These are phyloP conservation scores for Rosa multiflora DNA, from an alignment of 306 rosid species.

Conservation along the genomic window DNA sequence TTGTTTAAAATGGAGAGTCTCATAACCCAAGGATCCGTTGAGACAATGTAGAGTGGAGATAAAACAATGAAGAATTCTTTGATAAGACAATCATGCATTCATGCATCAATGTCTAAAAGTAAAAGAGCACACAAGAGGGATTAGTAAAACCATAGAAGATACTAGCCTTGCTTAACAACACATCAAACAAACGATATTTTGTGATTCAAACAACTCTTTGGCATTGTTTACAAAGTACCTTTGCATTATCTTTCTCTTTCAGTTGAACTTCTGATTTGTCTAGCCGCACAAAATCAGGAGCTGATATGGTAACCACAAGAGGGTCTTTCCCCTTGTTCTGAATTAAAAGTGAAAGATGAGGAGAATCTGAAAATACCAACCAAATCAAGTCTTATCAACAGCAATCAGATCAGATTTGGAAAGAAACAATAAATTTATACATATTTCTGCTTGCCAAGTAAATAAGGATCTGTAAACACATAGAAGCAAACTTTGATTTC, in stretches of 20 bases:
- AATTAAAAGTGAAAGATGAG: slow-evolving; percentile 45
- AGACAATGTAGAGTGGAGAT: background rate
- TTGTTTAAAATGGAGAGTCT: background rate
- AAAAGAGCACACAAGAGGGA: background rate
- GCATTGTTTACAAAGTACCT: slow-evolving; percentile 29
- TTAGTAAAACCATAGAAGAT: background rate
- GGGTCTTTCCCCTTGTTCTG: slow-evolving; percentile 46
- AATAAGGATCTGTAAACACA: slow-evolving; percentile 2
- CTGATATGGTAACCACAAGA: slow-evolving; percentile 35
- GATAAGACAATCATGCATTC: background rate
- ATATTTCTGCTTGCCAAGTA: background rate
- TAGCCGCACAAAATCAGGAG: slow-evolving; percentile 42
- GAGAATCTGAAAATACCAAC: slow-evolving; percentile 39
- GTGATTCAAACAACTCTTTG: background rate
- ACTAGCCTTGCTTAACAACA: background rate
- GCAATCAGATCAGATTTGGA: background rate
- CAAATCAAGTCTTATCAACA: background rate
- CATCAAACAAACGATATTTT: background rate
- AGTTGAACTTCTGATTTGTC: slow-evolving; percentile 32
- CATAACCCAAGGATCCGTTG: background rate
- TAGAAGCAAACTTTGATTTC: background rate
- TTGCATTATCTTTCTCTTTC: slow-evolving; percentile 26
- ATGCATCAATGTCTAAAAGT: background rate
- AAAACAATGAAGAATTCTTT: background rate
- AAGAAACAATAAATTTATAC: background rate